Conservation (phyloP, 306 rosid genomes). For the Pueraria montana region DNA sequence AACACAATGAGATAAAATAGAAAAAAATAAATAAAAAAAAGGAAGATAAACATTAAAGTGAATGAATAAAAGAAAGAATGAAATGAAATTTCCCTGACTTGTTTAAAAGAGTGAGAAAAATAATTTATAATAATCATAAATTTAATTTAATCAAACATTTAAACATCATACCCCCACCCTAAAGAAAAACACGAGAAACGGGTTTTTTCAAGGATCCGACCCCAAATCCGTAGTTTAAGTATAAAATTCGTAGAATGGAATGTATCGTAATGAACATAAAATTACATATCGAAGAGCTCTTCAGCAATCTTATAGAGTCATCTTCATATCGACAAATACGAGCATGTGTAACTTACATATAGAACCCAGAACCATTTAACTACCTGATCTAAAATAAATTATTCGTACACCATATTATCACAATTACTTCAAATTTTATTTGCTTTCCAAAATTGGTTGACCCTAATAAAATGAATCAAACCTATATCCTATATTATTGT, state of each 20-base stretch:
- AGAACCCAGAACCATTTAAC: slow-evolving; percentile 4
- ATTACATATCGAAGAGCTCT: neutral
- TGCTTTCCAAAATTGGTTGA: slow-evolving; percentile 62
- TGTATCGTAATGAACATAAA: neutral
- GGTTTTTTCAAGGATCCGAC: neutral
- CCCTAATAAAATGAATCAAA: slow-evolving; percentile 37
- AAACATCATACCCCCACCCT: neutral
- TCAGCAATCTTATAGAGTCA: slow-evolving; percentile 6
- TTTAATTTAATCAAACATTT: neutral
- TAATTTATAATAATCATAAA: neutral
- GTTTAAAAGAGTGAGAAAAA: neutral
- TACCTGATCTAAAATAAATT: neutral
- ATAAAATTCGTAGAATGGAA: neutral
- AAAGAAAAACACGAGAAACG: neutral
- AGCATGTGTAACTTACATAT: slow-evolving; percentile 26
- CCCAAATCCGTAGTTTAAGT: neutral
- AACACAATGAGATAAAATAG: neutral
- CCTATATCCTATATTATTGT: slow-evolving; percentile 43
- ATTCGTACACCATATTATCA: slow-evolving; percentile 38
- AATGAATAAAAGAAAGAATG: neutral
- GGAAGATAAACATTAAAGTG: neutral
- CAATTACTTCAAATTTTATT: slow-evolving; percentile 41
- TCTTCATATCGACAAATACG: neutral
- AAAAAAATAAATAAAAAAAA: neutral
- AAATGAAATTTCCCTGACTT: neutral